A percentile compares a stretch with the other conserved stretches of the same genome.
Evolutionary conservation across 139 green algal genomes (phyloP).

Genomic region (Chlorella sorokiniana): DNA sequence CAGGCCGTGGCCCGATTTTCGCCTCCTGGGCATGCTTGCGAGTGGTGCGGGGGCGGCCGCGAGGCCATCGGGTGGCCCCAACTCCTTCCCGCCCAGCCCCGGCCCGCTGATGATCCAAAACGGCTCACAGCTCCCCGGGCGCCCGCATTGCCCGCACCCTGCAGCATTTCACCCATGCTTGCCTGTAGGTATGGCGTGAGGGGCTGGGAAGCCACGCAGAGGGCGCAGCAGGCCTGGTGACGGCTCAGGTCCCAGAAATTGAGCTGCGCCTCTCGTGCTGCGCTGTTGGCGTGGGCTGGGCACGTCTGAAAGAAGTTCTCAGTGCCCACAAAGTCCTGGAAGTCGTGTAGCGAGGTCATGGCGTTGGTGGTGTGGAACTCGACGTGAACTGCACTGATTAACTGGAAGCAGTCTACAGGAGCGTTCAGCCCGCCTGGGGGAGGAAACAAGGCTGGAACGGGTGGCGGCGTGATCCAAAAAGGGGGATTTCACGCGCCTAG

Average conservation of each 20-base stretch:
- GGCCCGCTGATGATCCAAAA: background rate
- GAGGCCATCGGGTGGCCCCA: too few species aligned
- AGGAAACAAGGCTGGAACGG: too few species aligned
- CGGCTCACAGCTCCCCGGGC: background rate
- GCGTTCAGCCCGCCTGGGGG: too few species aligned
- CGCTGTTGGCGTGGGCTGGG: background rate
- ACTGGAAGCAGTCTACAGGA: too few species aligned
- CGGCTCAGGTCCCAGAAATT: background rate
- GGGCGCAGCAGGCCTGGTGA: background rate
- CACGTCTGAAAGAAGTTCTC: background rate
- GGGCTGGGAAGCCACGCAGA: slow-evolving; percentile 3
- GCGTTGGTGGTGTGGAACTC: background rate
- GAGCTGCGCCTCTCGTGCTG: background rate
- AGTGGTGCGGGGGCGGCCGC: background rate
- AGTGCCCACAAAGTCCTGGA: background rate
- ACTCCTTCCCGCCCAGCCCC: slow-evolving; percentile 1
- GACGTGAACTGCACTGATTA: too few species aligned
- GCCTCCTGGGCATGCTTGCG: background rate
- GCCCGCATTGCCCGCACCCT: background rate
- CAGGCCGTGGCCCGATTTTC: too few species aligned
- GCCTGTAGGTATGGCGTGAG: slow-evolving; percentile 8
- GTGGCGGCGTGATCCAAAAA: too few species aligned
- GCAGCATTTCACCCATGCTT: background rate
- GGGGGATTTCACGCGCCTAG: too few species aligned
- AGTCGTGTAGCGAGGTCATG: background rate